These are phyloP conservation scores for Cystobasidium onofrii DNA, from an alignment of 768 basidiomycete genomes.

Conservation along the genomic window DNA sequence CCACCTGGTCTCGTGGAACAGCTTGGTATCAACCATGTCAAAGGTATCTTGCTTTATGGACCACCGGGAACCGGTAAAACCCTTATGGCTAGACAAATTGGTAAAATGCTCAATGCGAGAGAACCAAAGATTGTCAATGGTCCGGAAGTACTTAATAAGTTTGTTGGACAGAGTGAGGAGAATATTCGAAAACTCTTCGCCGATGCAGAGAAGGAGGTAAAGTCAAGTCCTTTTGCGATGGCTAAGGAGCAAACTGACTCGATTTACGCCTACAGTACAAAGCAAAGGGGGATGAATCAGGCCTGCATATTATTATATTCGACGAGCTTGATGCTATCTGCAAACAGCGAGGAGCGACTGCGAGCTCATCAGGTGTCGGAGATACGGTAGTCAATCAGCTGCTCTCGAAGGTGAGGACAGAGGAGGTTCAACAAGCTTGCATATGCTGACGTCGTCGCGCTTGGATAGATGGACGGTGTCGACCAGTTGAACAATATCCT, in stretches of 20 bases:
- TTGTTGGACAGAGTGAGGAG: slow-evolving; percentile 93
- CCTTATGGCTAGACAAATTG: slow-evolving; percentile 93
- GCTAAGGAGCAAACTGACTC: no score
- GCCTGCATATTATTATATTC: slow-evolving; percentile 97
- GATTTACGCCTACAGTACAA: slow-evolving; percentile 85
- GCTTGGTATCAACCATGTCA: slow-evolving; percentile 95
- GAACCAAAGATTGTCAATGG: slow-evolving; percentile 99
- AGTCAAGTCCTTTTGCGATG: no score
- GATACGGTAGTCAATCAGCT: slow-evolving; percentile 98
- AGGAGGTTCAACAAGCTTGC: not conserved
- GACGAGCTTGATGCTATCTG: slow-evolving; percentile 98
- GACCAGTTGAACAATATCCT: slow-evolving; percentile 98
- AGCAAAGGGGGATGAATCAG: slow-evolving; percentile 92
- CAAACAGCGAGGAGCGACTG: slow-evolving; percentile 92
- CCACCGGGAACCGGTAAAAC: slow-evolving; percentile 99
- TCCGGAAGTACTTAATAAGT: slow-evolving; percentile 94
- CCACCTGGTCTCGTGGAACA: slow-evolving; percentile 94
- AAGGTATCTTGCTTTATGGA: slow-evolving; percentile 89
- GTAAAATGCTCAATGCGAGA: slow-evolving; percentile 95
- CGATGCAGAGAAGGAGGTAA: slow-evolving; percentile 95
- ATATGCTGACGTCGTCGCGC: not conserved
- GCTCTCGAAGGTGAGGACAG: slow-evolving; percentile 70
- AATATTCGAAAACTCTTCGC: slow-evolving; percentile 93
- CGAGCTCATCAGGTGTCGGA: slow-evolving; percentile 89
- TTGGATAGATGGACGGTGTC: slow-evolving; percentile 87